Evolutionary conservation across 768 basidiomycete genomes (phyloP).

Genomic region (Lentinula lateritia): DNA sequence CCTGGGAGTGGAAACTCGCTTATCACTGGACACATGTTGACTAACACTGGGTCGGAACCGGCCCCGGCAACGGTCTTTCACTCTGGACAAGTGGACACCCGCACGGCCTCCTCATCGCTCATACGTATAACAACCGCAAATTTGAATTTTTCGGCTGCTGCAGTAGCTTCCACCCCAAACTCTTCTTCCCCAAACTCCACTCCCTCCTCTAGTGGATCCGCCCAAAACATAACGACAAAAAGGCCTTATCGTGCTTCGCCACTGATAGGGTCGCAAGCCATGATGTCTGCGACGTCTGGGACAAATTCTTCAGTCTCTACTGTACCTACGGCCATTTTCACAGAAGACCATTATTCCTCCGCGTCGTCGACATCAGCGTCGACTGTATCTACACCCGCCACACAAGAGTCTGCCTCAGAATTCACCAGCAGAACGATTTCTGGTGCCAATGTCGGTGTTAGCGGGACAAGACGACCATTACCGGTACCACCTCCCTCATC

Average conservation of each 20-base stretch:
- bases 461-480: background rate
- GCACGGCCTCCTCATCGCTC: background rate
- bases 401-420: slow-evolving; percentile 1
- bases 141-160: background rate
- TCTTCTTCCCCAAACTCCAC: background rate
- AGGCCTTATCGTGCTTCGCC: background rate
- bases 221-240: background rate
- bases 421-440: background rate
- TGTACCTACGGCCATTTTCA: background rate
- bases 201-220: background rate
- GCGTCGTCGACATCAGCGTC: background rate
- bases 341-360: background rate
- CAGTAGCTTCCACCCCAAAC: background rate
- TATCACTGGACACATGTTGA: background rate
- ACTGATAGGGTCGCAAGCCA: background rate
- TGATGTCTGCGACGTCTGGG: background rate
- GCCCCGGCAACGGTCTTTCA: background rate
- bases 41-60: background rate
- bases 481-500: slow-evolving; percentile 2
- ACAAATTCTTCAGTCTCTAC: slow-evolving; percentile 1
- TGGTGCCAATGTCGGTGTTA: background rate
- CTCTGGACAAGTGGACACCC: background rate
- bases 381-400: slow-evolving; percentile 5
- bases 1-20: background rate
- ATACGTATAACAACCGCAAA: slow-evolving; percentile 4